Evolutionary conservation across 2,329 filamentous ascomycete genomes (phyloP).

Genomic region (Xylaria sp.): DNA sequence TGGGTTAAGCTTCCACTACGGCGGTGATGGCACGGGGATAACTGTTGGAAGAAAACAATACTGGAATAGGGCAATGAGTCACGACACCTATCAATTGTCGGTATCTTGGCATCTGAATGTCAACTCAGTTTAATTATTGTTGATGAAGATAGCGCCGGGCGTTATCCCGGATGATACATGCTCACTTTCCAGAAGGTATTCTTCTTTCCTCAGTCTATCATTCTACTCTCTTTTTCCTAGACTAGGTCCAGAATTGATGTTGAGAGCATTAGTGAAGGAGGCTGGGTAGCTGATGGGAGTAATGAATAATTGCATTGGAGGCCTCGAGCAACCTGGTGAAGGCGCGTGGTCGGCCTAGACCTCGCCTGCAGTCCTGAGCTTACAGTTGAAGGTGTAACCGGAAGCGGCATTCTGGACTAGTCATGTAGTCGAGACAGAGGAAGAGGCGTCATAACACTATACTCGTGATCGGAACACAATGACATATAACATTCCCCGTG

Average conservation of each 20-base stretch:
- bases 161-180: not conserved
- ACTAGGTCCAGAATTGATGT: not conserved
- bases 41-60: not conserved
- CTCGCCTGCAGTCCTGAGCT: not conserved
- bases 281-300: not conserved
- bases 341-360: not conserved
- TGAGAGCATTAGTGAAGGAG: not conserved
- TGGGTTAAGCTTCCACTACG: not conserved
- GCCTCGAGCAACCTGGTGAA: not conserved
- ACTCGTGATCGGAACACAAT: not conserved
- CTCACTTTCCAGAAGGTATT: not conserved
- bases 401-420: no score
- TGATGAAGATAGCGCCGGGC: not conserved
- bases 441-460: not conserved
- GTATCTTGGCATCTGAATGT: not conserved
- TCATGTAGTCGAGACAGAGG: no score
- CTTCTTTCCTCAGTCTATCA: not conserved
- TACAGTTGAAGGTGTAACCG: not conserved
- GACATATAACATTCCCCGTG: not conserved
- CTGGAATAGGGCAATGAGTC: not conserved
- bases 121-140: not conserved
- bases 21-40: not conserved
- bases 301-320: not conserved
- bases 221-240: not conserved
- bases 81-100: no score